Percentiles rank a stretch among this genome's conserved stretches.
Evolutionary conservation across 257 asterid genomes (phyloP).

Genomic region (Penstemon eatonii): DNA sequence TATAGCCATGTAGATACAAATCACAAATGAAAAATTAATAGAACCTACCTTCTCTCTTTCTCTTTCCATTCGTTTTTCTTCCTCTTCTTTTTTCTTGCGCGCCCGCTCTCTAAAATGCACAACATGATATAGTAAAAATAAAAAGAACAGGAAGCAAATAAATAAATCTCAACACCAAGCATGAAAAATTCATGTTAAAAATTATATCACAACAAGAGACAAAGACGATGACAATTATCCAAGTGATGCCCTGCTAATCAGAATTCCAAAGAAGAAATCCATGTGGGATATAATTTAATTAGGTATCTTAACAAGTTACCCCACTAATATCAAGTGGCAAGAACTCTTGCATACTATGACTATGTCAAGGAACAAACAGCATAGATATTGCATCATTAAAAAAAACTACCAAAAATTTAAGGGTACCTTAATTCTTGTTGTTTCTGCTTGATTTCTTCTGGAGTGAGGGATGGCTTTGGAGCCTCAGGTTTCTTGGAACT

Average conservation of each 20-base stretch:
- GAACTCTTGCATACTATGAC: constrained; percentile 14
- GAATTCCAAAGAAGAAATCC: not conserved
- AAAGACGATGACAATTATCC: not conserved
- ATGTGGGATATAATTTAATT: constrained; percentile 17
- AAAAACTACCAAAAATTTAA: constrained; percentile 5
- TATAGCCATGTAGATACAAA: not conserved
- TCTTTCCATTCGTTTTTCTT: constrained; percentile 80
- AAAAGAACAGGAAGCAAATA: constrained; percentile 16
- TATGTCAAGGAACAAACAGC: constrained; percentile 8
- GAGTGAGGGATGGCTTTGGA: constrained; percentile 73
- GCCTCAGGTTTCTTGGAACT: constrained; percentile 57
- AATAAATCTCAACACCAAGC: not conserved
- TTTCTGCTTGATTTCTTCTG: constrained; percentile 75
- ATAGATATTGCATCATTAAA: not conserved
- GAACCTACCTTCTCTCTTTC: constrained; percentile 80
- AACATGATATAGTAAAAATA: constrained; percentile 10
- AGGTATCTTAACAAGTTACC: constrained; percentile 3
- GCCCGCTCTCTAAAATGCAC: constrained; percentile 72
- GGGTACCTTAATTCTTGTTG: constrained; percentile 70
- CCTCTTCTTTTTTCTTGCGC: constrained; percentile 95
- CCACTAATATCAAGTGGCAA: constrained; percentile 9
- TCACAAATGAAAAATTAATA: not conserved
- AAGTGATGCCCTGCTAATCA: not conserved
- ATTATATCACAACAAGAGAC: not conserved
- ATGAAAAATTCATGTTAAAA: constrained; percentile 13